A percentile compares a stretch with the other conserved stretches of the same genome.
phyloP scores from a whole-genome alignment of 352 stramenopile genomes.

The Globisporangium rhizosaccharum region DNA sequence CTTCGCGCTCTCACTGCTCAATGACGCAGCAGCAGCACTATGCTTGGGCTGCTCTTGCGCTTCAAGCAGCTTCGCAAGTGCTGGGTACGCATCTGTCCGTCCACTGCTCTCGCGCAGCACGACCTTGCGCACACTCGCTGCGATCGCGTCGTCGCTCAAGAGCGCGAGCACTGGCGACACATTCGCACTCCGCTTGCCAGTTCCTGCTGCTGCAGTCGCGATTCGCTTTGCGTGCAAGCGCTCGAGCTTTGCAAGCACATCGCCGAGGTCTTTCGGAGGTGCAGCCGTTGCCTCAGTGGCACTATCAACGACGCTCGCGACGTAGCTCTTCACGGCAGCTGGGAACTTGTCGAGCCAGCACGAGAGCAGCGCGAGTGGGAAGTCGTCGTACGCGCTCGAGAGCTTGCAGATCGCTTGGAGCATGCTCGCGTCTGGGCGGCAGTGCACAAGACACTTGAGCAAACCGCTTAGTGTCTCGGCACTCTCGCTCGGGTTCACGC shows the following conservation, averaged over 20 bases:
- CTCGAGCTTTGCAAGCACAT: slow-evolving; percentile 61
- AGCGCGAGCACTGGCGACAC: slow-evolving; percentile 21
- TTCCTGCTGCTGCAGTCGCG: slow-evolving; percentile 3
- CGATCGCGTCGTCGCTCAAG: slow-evolving; percentile 41
- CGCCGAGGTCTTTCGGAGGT: slow-evolving; percentile 36
- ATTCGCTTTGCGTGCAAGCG: slow-evolving; percentile 39
- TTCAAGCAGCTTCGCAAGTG: slow-evolving; percentile 19
- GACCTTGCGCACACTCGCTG: slow-evolving; percentile 33
- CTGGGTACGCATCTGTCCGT: neutral
- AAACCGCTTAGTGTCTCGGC: slow-evolving; percentile 68
- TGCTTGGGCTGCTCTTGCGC: neutral
- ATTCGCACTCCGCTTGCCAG: slow-evolving; percentile 6
- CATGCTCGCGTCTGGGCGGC: slow-evolving; percentile 55
- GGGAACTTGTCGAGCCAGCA: slow-evolving; percentile 71
- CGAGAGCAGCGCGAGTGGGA: slow-evolving; percentile 56
- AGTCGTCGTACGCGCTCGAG: slow-evolving; percentile 48
- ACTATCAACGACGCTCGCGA: slow-evolving; percentile 41
- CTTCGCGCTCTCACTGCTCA: neutral
- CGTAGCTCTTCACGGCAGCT: slow-evolving; percentile 49
- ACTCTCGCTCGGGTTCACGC: slow-evolving; percentile 64
- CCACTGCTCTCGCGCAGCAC: slow-evolving; percentile 7
- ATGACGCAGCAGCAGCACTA: neutral
- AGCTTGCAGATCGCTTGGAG: slow-evolving; percentile 79
- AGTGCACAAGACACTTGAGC: slow-evolving; percentile 72
- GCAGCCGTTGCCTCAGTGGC: slow-evolving; percentile 7